Conservation (phyloP, 2,329 filamentous ascomycete genomes). For the Aureobasidium sp. region DNA sequence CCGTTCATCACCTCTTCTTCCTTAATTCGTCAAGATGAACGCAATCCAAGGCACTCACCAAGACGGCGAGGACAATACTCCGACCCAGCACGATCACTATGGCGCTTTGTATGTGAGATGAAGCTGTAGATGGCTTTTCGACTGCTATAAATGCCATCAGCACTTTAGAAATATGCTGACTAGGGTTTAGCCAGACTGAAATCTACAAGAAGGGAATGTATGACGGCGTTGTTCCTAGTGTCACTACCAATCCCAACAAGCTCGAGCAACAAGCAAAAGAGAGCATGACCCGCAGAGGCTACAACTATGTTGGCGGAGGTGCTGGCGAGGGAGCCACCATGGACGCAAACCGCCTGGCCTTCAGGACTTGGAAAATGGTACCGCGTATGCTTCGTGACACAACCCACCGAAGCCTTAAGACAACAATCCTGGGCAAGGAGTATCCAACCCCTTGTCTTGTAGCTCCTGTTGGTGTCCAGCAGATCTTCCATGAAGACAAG, state of each 20-base stretch:
- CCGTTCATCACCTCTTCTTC: not conserved
- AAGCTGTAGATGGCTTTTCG: no score
- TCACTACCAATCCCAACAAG: conserved; percentile 51
- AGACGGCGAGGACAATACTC: not conserved
- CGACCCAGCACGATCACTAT: conserved; percentile 22
- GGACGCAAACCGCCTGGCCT: conserved; percentile 20
- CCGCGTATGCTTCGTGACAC: conserved; percentile 14
- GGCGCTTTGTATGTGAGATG: conserved; percentile 26
- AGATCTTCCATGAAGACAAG: conserved; percentile 55
- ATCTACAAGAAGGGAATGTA: conserved; percentile 47
- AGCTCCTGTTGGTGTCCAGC: conserved; percentile 62
- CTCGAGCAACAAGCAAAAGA: conserved; percentile 48
- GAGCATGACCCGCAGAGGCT: conserved; percentile 40
- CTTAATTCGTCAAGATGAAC: not conserved
- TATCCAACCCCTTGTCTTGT: conserved; percentile 44
- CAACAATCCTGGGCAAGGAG: conserved; percentile 16
- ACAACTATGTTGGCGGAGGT: conserved; percentile 28
- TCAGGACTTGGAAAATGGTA: conserved; percentile 16
- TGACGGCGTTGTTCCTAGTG: conserved; percentile 37
- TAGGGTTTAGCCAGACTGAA: conserved; percentile 25
- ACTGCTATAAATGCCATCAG: no score
- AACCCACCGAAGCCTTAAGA: conserved; percentile 12
- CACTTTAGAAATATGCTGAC: no score
- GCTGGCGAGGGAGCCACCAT: conserved; percentile 26
- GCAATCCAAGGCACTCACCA: conserved; percentile 10